phyloP scores from a whole-genome alignment of 1,139 yeast species.

The Taphrina pruni region DNA sequence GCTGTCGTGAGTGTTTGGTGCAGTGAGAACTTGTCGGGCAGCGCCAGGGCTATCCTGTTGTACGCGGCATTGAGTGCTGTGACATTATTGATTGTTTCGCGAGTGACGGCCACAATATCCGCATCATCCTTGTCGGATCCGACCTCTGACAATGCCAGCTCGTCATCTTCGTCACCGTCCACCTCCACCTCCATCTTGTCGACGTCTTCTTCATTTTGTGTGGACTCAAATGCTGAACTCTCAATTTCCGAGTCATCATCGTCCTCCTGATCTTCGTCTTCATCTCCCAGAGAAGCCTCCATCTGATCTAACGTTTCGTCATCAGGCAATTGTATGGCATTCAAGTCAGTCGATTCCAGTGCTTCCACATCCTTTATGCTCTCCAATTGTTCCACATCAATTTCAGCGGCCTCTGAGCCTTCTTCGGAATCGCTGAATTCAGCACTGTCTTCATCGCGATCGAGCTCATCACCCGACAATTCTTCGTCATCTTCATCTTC shows the following conservation, averaged over 20 bases:
- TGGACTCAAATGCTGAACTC: neutral
- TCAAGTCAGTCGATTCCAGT: slow-evolving; percentile 33
- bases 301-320: slow-evolving; percentile 27
- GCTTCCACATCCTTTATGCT: slow-evolving; percentile 37
- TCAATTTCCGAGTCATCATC: slow-evolving; percentile 45
- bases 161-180: slow-evolving; percentile 49
- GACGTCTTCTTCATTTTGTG: slow-evolving; percentile 30
- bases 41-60: slow-evolving; percentile 53
- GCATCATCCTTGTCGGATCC: slow-evolving; percentile 66
- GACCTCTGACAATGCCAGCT: slow-evolving; percentile 51
- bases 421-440: slow-evolving; percentile 30
- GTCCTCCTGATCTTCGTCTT: slow-evolving; percentile 48
- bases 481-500: slow-evolving; percentile 48
- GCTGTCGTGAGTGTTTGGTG: slow-evolving; percentile 75
- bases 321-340: slow-evolving; percentile 28
- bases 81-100: slow-evolving; percentile 65
- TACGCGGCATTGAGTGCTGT: slow-evolving; percentile 53
- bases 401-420: slow-evolving; percentile 37
- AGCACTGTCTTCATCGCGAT: slow-evolving; percentile 18
- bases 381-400: slow-evolving; percentile 30
- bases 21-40: slow-evolving; percentile 68
- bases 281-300: slow-evolving; percentile 42
- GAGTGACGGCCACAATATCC: slow-evolving; percentile 86
- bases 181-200: slow-evolving; percentile 47
- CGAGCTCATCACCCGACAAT: slow-evolving; percentile 42